phyloP scores from a whole-genome alignment of 495 filamentous ascomycete species.

The Alectoria sarmentosa region DNA sequence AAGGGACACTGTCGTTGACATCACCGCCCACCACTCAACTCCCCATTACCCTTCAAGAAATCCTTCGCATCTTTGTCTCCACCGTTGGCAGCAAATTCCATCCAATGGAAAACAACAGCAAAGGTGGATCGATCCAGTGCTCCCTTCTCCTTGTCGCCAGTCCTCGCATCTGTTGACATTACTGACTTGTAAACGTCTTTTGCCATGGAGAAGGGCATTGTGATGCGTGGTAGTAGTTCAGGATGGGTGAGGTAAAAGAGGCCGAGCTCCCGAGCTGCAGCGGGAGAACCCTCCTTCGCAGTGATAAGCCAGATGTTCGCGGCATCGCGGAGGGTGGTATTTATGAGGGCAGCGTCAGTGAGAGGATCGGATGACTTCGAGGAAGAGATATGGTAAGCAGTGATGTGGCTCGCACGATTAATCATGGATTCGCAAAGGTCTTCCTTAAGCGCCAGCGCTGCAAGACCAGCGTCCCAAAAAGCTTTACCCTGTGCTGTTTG shows the following conservation, averaged over 20 bases:
- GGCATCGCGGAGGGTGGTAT: constrained; percentile 72
- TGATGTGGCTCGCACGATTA: constrained; percentile 69
- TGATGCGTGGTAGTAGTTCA: constrained; percentile 75
- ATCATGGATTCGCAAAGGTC: constrained; percentile 87
- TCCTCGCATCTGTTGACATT: constrained; percentile 36
- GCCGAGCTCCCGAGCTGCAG: constrained; percentile 89
- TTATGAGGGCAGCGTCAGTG: constrained; percentile 37
- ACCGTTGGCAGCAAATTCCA: constrained; percentile 81
- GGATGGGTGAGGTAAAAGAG: constrained; percentile 93
- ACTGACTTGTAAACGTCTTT: constrained; percentile 88
- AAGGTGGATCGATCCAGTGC: constrained; percentile 81
- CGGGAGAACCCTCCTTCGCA: constrained; percentile 85
- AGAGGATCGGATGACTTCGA: constrained; percentile 38
- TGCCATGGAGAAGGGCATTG: constrained; percentile 75
- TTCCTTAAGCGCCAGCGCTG: constrained; percentile 81
- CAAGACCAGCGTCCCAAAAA: constrained; percentile 89
- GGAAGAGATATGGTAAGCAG: constrained; percentile 40
- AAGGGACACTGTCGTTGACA: background rate
- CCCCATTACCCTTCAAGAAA: constrained; percentile 26
- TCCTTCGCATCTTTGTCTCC: constrained; percentile 83
- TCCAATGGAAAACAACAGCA: constrained; percentile 97
- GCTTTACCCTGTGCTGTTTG: constrained; percentile 83
- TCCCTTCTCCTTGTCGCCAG: constrained; percentile 42
- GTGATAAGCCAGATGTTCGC: constrained; percentile 91
- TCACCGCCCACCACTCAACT: constrained; percentile 15